phyloP scores from a whole-genome alignment of 805 yeast genomes.

The Lachancea meyersii region DNA sequence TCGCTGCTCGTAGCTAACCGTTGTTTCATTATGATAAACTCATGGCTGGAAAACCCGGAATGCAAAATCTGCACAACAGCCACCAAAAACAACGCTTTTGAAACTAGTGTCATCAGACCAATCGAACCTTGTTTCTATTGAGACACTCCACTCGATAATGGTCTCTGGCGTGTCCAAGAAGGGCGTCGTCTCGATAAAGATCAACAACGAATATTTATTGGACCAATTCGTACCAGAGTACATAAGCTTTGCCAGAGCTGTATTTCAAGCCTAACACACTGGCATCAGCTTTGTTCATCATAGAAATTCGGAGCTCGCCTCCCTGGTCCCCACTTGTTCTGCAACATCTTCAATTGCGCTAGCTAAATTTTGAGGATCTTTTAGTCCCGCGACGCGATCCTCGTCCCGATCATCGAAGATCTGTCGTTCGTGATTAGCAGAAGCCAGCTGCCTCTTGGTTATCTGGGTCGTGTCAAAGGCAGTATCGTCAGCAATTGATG shows the following conservation, averaged over 20 bases:
- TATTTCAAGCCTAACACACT: too few species aligned
- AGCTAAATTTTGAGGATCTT: background rate
- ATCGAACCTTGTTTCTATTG: background rate
- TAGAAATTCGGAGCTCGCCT: background rate
- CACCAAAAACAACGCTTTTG: conserved; percentile 9
- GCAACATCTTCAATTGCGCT: too few species aligned
- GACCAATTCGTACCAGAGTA: background rate
- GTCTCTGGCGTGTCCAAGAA: too few species aligned
- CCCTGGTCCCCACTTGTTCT: background rate
- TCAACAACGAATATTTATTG: background rate
- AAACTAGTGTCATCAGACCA: conserved; percentile 8
- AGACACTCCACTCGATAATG: too few species aligned
- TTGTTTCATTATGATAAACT: conserved; percentile 26
- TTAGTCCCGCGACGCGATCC: background rate
- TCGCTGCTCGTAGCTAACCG: conserved; percentile 5
- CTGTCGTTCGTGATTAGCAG: conserved; percentile 7
- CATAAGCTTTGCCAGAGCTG: background rate
- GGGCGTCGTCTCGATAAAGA: too few species aligned
- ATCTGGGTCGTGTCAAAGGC: conserved; percentile 17
- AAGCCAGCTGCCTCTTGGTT: conserved; percentile 11
- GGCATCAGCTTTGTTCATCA: background rate
- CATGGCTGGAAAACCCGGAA: conserved; percentile 32
- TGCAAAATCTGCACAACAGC: conserved; percentile 20
- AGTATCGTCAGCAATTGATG: conserved; percentile 21
- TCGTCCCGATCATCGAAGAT: conserved; percentile 5